A percentile compares a stretch with the other conserved stretches of the same genome.
These are phyloP conservation scores for Fusarium equiseti DNA, from an alignment of 2,329 filamentous ascomycete genomes.

Conservation along the genomic window DNA sequence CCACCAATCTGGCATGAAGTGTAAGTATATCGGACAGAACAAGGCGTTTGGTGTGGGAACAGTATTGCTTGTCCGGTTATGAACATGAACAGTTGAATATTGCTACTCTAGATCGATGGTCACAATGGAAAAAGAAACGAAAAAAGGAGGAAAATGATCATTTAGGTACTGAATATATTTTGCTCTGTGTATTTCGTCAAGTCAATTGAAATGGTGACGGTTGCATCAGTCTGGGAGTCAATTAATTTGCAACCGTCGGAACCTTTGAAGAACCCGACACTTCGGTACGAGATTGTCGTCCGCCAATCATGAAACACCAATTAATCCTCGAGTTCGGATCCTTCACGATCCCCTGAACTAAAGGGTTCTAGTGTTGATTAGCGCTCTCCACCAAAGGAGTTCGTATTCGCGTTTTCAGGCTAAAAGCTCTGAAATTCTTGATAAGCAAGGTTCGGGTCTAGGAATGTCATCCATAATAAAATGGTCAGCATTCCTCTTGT, in stretches of 20 bases:
- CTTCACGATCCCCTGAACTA: not conserved
- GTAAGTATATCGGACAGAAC: not conserved
- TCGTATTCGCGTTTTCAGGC: constrained; percentile 17
- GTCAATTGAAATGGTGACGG: accelerated
- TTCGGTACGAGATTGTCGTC: not conserved
- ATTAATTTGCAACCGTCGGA: not conserved
- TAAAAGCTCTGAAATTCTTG: not conserved
- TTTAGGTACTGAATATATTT: not conserved
- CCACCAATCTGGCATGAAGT: not conserved
- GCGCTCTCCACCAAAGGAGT: constrained; percentile 11
- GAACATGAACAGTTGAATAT: not conserved
- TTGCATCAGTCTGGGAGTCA: not conserved
- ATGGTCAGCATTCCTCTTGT: not conserved
- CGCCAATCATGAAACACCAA: not conserved
- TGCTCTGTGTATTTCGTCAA: not conserved
- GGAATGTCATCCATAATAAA: not conserved
- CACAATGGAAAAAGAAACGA: not conserved
- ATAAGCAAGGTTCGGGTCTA: not conserved
- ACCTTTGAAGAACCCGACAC: not conserved
- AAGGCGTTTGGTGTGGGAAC: not conserved
- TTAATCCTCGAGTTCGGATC: not conserved
- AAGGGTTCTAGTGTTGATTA: not conserved
- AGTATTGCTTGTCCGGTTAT: not conserved
- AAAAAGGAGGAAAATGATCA: not conserved
- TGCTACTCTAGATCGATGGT: not conserved